Conservation (phyloP, 208 protist genomes). For the Trypanosoma melophagium region DNA sequence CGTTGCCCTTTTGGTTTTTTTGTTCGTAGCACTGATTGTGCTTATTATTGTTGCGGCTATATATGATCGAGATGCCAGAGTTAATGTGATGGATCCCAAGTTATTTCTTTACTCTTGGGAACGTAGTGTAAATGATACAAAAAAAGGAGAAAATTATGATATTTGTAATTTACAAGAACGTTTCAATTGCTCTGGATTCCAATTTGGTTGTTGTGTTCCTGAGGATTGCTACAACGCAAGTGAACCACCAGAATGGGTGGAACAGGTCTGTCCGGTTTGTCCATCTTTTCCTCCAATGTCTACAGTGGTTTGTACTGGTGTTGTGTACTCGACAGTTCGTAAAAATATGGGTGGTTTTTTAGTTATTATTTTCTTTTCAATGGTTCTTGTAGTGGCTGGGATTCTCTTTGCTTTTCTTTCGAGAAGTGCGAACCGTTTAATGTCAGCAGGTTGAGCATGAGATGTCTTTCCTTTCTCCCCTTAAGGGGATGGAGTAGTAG, state of each 20-base stretch:
- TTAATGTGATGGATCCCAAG: constrained; percentile 16
- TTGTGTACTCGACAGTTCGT: constrained; percentile 22
- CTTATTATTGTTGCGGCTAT: constrained; percentile 26
- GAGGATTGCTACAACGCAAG: constrained; percentile 27
- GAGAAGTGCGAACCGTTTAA: constrained; percentile 22
- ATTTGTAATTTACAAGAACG: constrained; percentile 31
- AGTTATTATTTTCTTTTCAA: constrained; percentile 31
- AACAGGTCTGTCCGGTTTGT: constrained; percentile 24
- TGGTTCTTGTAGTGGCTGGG: constrained; percentile 29
- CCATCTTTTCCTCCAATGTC: constrained; percentile 19
- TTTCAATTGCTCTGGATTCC: constrained; percentile 36
- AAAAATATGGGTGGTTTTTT: constrained; percentile 35
- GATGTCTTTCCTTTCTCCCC: too few relatives aligned
- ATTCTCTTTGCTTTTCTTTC: constrained; percentile 32
- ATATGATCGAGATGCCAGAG: constrained; percentile 15
- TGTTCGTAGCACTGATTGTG: constrained; percentile 23
- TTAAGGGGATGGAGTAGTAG: background rate
- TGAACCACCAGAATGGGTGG: constrained; percentile 26
- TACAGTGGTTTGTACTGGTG: constrained; percentile 27
- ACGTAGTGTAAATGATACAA: constrained; percentile 28
- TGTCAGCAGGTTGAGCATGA: background rate
- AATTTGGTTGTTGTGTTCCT: constrained; percentile 31
- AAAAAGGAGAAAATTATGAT: constrained; percentile 9
- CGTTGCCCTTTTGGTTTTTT: constrained; percentile 24
- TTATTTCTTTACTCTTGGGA: constrained; percentile 25